phyloP scores from a whole-genome alignment of 768 basidiomycete species.

The Lyophyllum semitale region DNA sequence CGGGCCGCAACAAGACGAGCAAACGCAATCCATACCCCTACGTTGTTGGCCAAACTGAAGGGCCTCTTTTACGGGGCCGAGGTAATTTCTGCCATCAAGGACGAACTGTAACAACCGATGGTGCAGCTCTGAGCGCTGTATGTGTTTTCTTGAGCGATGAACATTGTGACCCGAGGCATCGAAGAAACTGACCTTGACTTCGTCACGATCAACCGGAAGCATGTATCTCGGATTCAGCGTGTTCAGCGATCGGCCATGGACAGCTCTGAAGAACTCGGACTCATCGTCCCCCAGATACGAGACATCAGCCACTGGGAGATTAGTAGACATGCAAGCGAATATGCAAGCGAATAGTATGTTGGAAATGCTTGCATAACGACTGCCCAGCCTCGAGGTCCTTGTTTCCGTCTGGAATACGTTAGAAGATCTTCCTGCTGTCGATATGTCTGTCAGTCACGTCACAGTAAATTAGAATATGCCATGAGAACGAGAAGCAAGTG shows the following conservation, averaged over 20 bases:
- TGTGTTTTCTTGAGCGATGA: constrained; percentile 1
- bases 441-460: constrained; percentile 9
- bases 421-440: constrained; percentile 4
- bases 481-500: constrained; percentile 1
- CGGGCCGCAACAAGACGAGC: constrained; percentile 3
- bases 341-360: constrained; percentile 19
- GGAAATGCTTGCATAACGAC: constrained; percentile 18
- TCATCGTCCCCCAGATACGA: constrained; percentile 40
- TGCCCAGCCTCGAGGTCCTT: constrained; percentile 6
- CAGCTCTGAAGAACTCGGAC: constrained; percentile 52
- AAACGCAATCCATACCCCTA: constrained; percentile 31
- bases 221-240: constrained; percentile 57
- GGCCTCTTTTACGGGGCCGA: constrained; percentile 63
- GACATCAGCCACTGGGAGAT: constrained; percentile 16
- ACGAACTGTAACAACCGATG: constrained; percentile 72
- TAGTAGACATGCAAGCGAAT: constrained; percentile 22
- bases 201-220: constrained; percentile 68
- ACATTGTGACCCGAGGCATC: not conserved
- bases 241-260: constrained; percentile 58
- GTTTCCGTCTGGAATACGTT: constrained; percentile 4
- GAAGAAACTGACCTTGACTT: constrained; percentile 44
- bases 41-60: constrained; percentile 53
- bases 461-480: constrained; percentile 7
- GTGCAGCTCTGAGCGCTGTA: constrained; percentile 61
- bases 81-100: constrained; percentile 61